Evolutionary conservation across 805 yeast species (phyloP), one percentile per base, ranked within the genome.

Genomic region (Kluyveromyces dobzhanskii): DNA sequence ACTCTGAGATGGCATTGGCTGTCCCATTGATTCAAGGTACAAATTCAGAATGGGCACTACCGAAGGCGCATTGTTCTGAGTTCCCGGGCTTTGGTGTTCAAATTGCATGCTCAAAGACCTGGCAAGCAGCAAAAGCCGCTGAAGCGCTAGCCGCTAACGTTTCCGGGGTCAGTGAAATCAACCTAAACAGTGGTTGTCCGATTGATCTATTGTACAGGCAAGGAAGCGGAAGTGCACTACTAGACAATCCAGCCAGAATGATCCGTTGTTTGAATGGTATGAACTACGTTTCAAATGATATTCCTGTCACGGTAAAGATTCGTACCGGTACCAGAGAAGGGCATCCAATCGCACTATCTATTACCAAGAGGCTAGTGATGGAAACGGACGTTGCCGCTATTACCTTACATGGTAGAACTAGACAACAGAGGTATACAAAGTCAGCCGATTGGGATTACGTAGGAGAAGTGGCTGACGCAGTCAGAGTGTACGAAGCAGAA

Each of bases 111-210:
- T 67, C 87, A 12, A 88, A 88, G 61, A 86, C 84, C 42, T 86
- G 95, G 94, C 94, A 87, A 51, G 95, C 94, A 2, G 75, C 86
- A 19, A 86, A 86, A 59, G 94, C 95, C 2, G 79, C 92, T n/a
- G 96, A 92, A 59, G 78, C 80, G 7, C 35, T 61, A 7, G 55
- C 51, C 12, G 39, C 44, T 2, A 36, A 48, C 30, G 66, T 73
- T 13, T 69, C 71, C 41, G 59, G 71, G 41, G 75, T 83, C n/a
- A 73, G 81, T 23, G 97, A 92, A 55, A 67, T 92, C 47, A 92
- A 92, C 57, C 71, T 92, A 53, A 92, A 92, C 63, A 82, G 95
- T 56, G 99, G 99, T 2, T 92, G 99, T 61, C 99, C 99, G 12
- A 92, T 92, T 49, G 98, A 94, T 57, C 70, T 92, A 50, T 67